Evolutionary conservation across 192 early-diverging fungal genomes (phyloP).

Genomic region (Podila horticola): DNA sequence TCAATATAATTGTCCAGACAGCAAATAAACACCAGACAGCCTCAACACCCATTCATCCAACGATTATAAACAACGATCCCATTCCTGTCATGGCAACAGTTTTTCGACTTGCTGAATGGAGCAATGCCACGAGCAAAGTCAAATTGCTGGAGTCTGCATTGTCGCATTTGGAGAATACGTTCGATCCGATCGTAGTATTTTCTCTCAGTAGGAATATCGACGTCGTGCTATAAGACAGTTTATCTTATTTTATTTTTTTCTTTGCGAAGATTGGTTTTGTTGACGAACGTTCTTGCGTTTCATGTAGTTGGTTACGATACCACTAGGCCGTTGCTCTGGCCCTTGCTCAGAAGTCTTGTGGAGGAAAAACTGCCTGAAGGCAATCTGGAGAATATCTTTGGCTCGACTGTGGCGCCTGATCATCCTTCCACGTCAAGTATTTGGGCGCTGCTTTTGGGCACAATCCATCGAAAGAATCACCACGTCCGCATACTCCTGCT

Average conservation of each 20-base stretch:
- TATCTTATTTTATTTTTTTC: background rate
- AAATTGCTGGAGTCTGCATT: background rate
- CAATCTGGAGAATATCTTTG: too few species aligned
- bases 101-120: background rate
- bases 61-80: background rate
- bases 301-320: too few species aligned
- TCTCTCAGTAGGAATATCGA: background rate
- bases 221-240: background rate
- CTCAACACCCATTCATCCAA: background rate
- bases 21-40: background rate
- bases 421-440: too few species aligned
- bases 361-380: too few species aligned
- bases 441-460: too few species aligned
- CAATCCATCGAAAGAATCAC: too few species aligned
- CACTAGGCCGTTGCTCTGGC: too few species aligned
- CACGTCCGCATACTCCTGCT: too few species aligned
- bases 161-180: background rate
- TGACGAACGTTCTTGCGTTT: background rate
- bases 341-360: too few species aligned
- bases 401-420: too few species aligned
- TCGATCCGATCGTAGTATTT: background rate
- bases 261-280: background rate
- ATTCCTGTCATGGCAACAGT: background rate
- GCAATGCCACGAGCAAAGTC: background rate
- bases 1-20: too few species aligned